These are phyloP conservation scores for Calonectria ilicicola DNA, from an alignment of 2,329 filamentous ascomycete genomes.

Conservation along the genomic window DNA sequence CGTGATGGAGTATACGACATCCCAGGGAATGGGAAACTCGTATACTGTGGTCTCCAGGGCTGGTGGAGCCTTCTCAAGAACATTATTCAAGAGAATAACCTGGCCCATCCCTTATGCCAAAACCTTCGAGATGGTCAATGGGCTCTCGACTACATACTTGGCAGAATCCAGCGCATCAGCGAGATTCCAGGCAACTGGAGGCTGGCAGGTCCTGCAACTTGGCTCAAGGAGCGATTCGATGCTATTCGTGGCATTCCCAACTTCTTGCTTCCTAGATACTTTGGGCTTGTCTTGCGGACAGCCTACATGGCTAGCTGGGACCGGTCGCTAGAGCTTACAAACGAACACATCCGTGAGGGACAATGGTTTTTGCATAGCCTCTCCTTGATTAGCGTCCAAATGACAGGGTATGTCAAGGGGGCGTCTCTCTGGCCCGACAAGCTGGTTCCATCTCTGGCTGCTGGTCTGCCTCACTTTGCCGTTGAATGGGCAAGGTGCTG, in stretches of 20 bases:
- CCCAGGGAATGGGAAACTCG: constrained; percentile 83
- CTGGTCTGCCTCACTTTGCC: constrained; percentile 93
- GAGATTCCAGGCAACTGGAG: constrained; percentile 70
- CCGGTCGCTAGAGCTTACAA: constrained; percentile 82
- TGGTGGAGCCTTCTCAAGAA: constrained; percentile 95
- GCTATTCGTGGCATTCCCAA: constrained; percentile 86
- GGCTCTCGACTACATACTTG: constrained; percentile 89
- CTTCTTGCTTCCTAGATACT: constrained; percentile 93
- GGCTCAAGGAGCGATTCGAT: constrained; percentile 88
- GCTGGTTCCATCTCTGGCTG: constrained; percentile 86
- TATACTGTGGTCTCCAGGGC: constrained; percentile 97
- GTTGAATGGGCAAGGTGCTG: constrained; percentile 96
- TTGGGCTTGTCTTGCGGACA: constrained; percentile 87
- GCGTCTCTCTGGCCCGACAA: constrained; percentile 91
- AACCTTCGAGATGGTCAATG: constrained; percentile 92
- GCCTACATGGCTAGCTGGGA: constrained; percentile 88
- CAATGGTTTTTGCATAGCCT: constrained; percentile 92
- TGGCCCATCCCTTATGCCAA: constrained; percentile 93
- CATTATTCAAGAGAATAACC: constrained; percentile 88
- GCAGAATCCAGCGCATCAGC: constrained; percentile 80
- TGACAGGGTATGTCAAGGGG: constrained; percentile 89
- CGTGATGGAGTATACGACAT: constrained; percentile 91
- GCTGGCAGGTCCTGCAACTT: constrained; percentile 75
- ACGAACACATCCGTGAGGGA: constrained; percentile 79
- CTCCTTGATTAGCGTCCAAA: constrained; percentile 91